A percentile compares a stretch with the other conserved stretches of the same genome.
Conservation (phyloP, 352 stramenopile species). For the Globisporangium rhizosaccharum region DNA sequence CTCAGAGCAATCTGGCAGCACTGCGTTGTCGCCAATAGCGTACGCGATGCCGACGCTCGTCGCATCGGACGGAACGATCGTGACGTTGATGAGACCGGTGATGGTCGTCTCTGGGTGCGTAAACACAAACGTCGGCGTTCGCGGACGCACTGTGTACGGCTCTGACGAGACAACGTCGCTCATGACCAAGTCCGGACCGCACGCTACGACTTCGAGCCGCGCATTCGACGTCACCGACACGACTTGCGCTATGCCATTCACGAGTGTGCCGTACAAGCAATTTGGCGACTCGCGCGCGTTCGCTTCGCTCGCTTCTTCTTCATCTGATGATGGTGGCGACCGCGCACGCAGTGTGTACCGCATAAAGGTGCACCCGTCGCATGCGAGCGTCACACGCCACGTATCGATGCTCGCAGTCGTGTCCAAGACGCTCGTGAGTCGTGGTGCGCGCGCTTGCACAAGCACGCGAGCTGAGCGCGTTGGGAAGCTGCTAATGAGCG, state of each 20-base stretch:
- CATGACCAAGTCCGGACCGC: slow-evolving; percentile 23
- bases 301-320: neutral
- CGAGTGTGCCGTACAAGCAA: slow-evolving; percentile 29
- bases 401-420: slow-evolving; percentile 23
- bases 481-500: slow-evolving; percentile 43
- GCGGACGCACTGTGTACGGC: slow-evolving; percentile 27
- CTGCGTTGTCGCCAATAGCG: slow-evolving; percentile 2
- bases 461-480: slow-evolving; percentile 34
- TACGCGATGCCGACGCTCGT: slow-evolving; percentile 24
- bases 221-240: slow-evolving; percentile 32
- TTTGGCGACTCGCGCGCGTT: slow-evolving; percentile 19
- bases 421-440: slow-evolving; percentile 26
- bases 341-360: slow-evolving; percentile 27
- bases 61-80: slow-evolving; percentile 18
- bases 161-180: slow-evolving; percentile 26
- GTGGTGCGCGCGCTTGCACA: slow-evolving; percentile 35
- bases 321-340: neutral
- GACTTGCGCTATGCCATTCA: slow-evolving; percentile 11
- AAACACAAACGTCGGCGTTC: slow-evolving; percentile 31
- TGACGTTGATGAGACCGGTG: slow-evolving; percentile 41
- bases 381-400: slow-evolving; percentile 33
- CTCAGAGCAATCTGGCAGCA: slow-evolving; percentile 8
- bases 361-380: slow-evolving; percentile 40
- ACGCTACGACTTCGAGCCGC: slow-evolving; percentile 38
- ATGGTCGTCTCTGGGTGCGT: slow-evolving; percentile 28